These are phyloP conservation scores for Millerago galiae DNA, from an alignment of 805 yeast species.

Conservation along the genomic window DNA sequence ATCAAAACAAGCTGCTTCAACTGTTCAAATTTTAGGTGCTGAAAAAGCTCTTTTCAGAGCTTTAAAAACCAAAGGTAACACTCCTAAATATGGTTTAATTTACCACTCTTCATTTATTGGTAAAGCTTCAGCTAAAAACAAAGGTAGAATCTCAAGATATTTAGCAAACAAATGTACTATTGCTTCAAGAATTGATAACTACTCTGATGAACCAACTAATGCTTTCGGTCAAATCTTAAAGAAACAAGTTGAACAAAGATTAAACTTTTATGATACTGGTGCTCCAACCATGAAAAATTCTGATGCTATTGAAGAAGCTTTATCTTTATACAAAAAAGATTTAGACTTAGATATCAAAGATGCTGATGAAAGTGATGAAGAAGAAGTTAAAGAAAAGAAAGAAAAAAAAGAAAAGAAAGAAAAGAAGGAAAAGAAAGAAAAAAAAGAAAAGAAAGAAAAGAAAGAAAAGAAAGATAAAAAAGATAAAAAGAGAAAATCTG, in stretches of 20 bases:
- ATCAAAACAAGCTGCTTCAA: slow-evolving; percentile 98
- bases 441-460: slow-evolving; percentile 45
- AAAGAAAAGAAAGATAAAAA: slow-evolving; percentile 48
- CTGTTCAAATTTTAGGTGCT: slow-evolving; percentile 98
- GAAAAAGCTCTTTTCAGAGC: slow-evolving; percentile 99
- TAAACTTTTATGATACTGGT: slow-evolving; percentile 93
- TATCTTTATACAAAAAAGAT: slow-evolving; percentile 50
- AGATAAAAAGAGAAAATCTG: slow-evolving; percentile 39
- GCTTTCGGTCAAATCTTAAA: slow-evolving; percentile 87
- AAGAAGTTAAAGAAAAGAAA: slow-evolving; percentile 33
- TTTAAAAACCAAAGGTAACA: slow-evolving; percentile 95
- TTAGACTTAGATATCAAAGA: slow-evolving; percentile 39
- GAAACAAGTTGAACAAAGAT: slow-evolving; percentile 96
- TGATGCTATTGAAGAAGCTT: slow-evolving; percentile 89
- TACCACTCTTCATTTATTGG: slow-evolving; percentile 97
- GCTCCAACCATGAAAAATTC: slow-evolving; percentile 94
- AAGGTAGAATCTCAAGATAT: slow-evolving; percentile 98
- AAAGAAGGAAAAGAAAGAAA: slow-evolving; percentile 45
- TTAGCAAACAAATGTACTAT: slow-evolving; percentile 98
- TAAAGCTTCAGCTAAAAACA: slow-evolving; percentile 93
- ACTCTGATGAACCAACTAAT: slow-evolving; percentile 88
- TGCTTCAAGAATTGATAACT: slow-evolving; percentile 97
- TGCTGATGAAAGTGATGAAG: slow-evolving; percentile 31
- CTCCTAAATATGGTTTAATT: slow-evolving; percentile 96
- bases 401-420: slow-evolving; percentile 42